Conservation (phyloP, 2,329 filamentous ascomycete species). For the Aureobasidium namibiae region DNA sequence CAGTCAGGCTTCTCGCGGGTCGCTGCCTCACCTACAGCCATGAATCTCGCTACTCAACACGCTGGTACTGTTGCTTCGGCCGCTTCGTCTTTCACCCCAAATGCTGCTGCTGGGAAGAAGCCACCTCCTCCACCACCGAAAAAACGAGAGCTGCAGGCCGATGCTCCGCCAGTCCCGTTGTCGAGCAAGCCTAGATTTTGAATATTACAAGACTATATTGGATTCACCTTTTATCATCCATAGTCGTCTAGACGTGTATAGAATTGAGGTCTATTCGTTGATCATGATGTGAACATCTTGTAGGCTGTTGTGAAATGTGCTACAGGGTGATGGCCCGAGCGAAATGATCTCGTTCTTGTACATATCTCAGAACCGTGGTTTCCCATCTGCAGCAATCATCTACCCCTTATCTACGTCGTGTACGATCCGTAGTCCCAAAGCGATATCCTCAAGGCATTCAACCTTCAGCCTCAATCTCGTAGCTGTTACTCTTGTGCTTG, state of each 20-base stretch:
- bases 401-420: not conserved
- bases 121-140: constrained; percentile 51
- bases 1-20: constrained; percentile 4
- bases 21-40: not conserved
- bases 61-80: not conserved
- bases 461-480: constrained; percentile 72
- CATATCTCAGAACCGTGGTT: not conserved
- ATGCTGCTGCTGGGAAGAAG: constrained; percentile 38
- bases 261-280: not conserved
- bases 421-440: too few relatives aligned
- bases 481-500: constrained; percentile 93
- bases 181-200: constrained; percentile 45
- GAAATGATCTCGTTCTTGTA: not conserved
- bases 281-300: not conserved
- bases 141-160: constrained; percentile 38
- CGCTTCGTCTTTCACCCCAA: constrained; percentile 19
- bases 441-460: constrained; percentile 14
- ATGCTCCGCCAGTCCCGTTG: constrained; percentile 49
- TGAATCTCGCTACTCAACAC: not conserved
- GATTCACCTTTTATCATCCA: not conserved
- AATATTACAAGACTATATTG: not conserved
- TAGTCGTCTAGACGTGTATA: not conserved
- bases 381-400: not conserved
- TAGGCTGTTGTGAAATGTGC: not conserved
- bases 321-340: not conserved